Conservation (phyloP, 2,329 filamentous ascomycete species). For the Phialophora expanda region DNA sequence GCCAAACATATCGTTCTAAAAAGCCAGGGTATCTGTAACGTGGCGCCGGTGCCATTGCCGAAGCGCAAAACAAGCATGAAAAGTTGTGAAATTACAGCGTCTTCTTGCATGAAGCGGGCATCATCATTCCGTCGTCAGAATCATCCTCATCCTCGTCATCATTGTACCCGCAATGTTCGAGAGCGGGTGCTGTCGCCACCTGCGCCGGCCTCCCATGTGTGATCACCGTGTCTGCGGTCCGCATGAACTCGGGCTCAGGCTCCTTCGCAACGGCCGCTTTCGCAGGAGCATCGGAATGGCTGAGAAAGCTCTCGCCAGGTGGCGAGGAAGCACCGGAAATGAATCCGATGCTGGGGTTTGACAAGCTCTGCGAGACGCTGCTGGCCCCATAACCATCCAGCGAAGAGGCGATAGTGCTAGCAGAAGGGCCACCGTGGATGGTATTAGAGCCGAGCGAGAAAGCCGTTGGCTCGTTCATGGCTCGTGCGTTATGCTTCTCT, state of each 20-base stretch:
- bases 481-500: constrained; percentile 23
- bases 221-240: constrained; percentile 38
- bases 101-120: constrained; percentile 34
- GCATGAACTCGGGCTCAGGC: constrained; percentile 37
- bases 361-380: constrained; percentile 55
- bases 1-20: constrained; percentile 29
- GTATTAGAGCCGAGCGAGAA: constrained; percentile 25
- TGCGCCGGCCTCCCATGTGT: constrained; percentile 30
- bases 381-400: constrained; percentile 53
- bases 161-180: constrained; percentile 31
- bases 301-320: constrained; percentile 52
- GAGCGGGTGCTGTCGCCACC: constrained; percentile 25
- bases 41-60: constrained; percentile 10
- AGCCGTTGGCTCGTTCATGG: constrained; percentile 17
- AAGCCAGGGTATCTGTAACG: constrained; percentile 36
- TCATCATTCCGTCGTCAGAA: constrained; percentile 38
- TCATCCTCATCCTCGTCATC: constrained; percentile 34
- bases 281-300: constrained; percentile 20
- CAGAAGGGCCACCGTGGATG: constrained; percentile 44
- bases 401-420: constrained; percentile 54
- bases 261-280: constrained; percentile 24
- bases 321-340: constrained; percentile 55
- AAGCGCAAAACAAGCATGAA: constrained; percentile 10
- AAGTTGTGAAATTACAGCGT: constrained; percentile 26
- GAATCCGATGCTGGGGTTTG: constrained; percentile 55